Percentiles rank a stretch among this genome's conserved stretches.
These are phyloP conservation scores for Pleurotus tuber-regium DNA, from an alignment of 768 basidiomycete genomes.

Conservation along the genomic window DNA sequence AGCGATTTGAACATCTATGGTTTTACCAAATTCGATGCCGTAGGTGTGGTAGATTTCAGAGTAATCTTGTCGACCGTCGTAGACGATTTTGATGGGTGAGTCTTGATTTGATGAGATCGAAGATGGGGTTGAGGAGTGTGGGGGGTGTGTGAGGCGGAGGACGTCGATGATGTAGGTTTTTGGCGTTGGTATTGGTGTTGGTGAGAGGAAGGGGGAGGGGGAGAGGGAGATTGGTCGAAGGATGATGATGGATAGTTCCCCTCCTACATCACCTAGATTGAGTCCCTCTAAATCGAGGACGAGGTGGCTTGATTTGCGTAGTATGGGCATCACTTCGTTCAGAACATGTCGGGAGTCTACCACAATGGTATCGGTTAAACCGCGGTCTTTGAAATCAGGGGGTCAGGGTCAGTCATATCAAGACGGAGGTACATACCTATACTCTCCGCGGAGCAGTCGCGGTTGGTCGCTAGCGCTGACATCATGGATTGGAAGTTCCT, in stretches of 20 bases:
- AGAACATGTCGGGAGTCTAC: not conserved
- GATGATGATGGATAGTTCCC: constrained; percentile 3
- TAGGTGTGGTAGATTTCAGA: not conserved
- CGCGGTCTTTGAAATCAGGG: too few species aligned
- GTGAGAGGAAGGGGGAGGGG: too few species aligned
- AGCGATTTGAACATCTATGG: constrained; percentile 1
- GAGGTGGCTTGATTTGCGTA: not conserved
- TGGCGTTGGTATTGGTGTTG: too few species aligned
- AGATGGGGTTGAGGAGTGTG: not conserved
- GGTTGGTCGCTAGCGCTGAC: too few species aligned
- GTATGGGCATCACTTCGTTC: not conserved
- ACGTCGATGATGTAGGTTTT: constrained; percentile 7
- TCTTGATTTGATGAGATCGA: not conserved
- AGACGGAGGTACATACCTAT: too few species aligned
- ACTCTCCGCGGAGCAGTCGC: too few species aligned
- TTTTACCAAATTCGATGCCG: not conserved
- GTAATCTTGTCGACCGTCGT: constrained; percentile 5
- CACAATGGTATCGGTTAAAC: too few species aligned
- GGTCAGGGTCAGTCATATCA: too few species aligned
- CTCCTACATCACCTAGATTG: not conserved
- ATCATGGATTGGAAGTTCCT: too few species aligned
- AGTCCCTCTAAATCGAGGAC: constrained; percentile 4
- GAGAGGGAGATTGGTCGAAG: not conserved
- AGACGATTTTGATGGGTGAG: constrained; percentile 2
- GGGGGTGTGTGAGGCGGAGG: not conserved